These are phyloP conservation scores for Verticillium albo-atrum DNA, from an alignment of 2,329 filamentous ascomycete genomes.

Conservation along the genomic window DNA sequence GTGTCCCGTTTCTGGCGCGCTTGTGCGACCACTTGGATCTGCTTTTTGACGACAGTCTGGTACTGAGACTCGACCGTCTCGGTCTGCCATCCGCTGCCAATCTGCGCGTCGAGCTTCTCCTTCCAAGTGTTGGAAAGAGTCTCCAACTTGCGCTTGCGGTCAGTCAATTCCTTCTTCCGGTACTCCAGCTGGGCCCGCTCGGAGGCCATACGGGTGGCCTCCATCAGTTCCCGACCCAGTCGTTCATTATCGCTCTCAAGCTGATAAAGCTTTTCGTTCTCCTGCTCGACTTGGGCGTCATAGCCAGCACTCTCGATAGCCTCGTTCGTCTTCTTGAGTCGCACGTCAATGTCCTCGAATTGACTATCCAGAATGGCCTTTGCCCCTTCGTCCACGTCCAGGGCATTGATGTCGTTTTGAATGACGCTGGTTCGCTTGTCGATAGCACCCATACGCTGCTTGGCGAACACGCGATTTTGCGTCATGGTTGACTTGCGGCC, in stretches of 20 bases:
- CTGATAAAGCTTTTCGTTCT: constrained; percentile 60
- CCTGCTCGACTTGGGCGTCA: constrained; percentile 65
- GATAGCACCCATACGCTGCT: constrained; percentile 67
- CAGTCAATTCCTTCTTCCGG: constrained; percentile 73
- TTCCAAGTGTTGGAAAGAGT: constrained; percentile 74
- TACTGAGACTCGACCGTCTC: constrained; percentile 68
- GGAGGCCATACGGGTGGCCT: constrained; percentile 74
- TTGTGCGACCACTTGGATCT: constrained; percentile 53
- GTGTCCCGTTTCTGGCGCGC: constrained; percentile 68
- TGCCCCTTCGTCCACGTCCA: constrained; percentile 80
- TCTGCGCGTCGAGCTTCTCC: constrained; percentile 59
- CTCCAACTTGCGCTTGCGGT: constrained; percentile 69
- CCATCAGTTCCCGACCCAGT: constrained; percentile 75
- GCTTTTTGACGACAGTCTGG: constrained; percentile 56
- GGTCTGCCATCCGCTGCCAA: constrained; percentile 65
- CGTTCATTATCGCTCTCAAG: constrained; percentile 69
- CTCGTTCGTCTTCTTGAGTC: constrained; percentile 57
- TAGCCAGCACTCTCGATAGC: constrained; percentile 60
- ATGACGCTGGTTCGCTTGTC: constrained; percentile 64
- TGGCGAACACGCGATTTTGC: constrained; percentile 70
- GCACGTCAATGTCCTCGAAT: constrained; percentile 62
- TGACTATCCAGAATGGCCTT: constrained; percentile 73
- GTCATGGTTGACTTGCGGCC: constrained; percentile 67
- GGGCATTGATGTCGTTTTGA: constrained; percentile 64
- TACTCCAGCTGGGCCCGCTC: constrained; percentile 82